These are phyloP conservation scores for Ramularia collo-cygni DNA, from an alignment of 2,329 filamentous ascomycete species.

Conservation along the genomic window DNA sequence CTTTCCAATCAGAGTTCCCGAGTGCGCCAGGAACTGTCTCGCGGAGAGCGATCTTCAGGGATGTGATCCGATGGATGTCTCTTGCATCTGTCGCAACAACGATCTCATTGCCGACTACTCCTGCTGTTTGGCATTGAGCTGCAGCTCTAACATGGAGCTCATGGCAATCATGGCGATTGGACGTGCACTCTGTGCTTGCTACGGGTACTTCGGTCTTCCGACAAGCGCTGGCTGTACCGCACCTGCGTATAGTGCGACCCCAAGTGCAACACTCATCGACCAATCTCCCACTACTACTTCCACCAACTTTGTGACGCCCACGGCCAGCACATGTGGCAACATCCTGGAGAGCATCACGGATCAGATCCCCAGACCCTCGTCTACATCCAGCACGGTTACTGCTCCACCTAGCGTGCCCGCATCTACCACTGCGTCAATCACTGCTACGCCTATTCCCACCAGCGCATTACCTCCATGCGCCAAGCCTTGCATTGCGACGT, in stretches of 20 bases:
- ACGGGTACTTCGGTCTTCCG: too few species aligned
- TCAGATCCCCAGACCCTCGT: not conserved
- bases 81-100: not conserved
- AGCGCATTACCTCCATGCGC: constrained; percentile 25
- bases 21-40: not conserved
- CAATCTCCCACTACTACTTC: not conserved
- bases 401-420: not conserved
- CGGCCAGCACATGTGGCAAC: not conserved
- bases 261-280: not conserved
- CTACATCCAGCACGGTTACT: not conserved
- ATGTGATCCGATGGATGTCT: constrained; percentile 1
- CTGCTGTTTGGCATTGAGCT: not conserved
- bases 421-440: not conserved
- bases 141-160: not conserved
- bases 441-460: constrained; percentile 7
- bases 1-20: not conserved
- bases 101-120: constrained; percentile 1
- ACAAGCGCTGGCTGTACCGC: too few species aligned
- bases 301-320: not conserved
- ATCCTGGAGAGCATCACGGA: constrained; percentile 1
- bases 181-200: too few species aligned
- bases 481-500: constrained; percentile 31
- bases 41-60: not conserved
- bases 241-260: not conserved
- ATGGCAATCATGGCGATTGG: too few species aligned